Conservation (phyloP, 306 rosid species). For the Astragalus membranaceus region DNA sequence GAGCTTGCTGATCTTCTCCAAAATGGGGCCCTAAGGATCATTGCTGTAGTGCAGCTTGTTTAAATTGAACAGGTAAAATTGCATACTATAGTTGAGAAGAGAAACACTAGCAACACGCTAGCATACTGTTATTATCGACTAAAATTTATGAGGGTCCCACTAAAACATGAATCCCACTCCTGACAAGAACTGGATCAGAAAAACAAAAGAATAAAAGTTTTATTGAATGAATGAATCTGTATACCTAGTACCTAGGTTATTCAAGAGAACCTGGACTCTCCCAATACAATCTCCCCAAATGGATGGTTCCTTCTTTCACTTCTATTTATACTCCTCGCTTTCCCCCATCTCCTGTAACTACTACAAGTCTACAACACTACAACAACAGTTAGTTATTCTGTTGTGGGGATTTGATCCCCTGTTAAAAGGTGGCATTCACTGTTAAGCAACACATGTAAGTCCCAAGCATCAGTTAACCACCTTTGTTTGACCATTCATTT, state of each 20-base stretch:
- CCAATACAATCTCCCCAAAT: neutral
- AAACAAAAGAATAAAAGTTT: neutral
- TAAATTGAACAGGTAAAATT: slow-evolving; percentile 26
- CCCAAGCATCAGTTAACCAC: neutral
- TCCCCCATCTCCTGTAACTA: neutral
- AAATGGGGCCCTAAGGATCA: slow-evolving; percentile 79
- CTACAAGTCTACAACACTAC: neutral
- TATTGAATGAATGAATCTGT: neutral
- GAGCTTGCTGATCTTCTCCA: slow-evolving; percentile 91
- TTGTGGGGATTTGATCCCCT: neutral
- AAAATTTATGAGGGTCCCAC: neutral
- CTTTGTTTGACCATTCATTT: too few relatives aligned
- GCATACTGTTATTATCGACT: neutral
- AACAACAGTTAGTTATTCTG: neutral
- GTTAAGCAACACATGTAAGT: neutral
- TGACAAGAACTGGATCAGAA: neutral
- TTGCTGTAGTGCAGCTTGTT: slow-evolving; percentile 88
- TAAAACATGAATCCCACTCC: neutral
- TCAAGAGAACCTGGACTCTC: neutral
- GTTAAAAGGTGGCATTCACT: neutral
- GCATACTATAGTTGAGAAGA: neutral
- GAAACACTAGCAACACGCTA: neutral
- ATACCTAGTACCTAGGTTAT: neutral
- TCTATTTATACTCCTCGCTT: neutral
- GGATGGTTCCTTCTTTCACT: neutral